Base-by-base conservation (phyloP, 2,329 filamentous ascomycete genomes). In the Nothophoma quercina region DNA sequence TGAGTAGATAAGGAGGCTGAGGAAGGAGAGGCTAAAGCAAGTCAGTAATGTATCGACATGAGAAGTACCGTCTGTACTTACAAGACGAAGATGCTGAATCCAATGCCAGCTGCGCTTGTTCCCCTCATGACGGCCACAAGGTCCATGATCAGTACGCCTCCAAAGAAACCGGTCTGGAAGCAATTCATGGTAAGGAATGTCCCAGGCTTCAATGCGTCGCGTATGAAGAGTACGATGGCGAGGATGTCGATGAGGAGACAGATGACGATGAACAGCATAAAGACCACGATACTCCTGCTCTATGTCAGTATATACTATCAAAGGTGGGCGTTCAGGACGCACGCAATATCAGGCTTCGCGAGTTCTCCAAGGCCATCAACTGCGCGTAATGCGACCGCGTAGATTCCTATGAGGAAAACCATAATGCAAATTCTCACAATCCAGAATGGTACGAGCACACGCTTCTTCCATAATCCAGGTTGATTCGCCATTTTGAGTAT, bases 1-100 rank as follows among this genome's bases (percentile, higher is more conserved):
- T 19, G 71, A 70, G 64, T 79, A 78, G 48, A 77, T 65, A 56
- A 78, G 68, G 51, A 76, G 70, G 33, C 63, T 67, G 40, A 77
- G 33, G 56, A 73, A 73, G 6, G 69, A 60, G 10, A 71, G 54
- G 45, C 74, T 77, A 34, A 7, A 7, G 51, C 15, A 32, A 23
- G 44, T 62, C 18, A 61, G 63, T 43, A 5, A 6, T 28, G 12
- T 3, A 9, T 42, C 15, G 25, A 5, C 16, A 25, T 7, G 9
- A 5, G n/a, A 3, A 6, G n/a, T 4, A 21, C 45, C 41, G 15
- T 40, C 5, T 7, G 18, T n/a, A 64, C 74, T 56, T 62, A 77
- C 75, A 77, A 70, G 35, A 76, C 59, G 33, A 74, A 63, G 30
- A 73, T 49, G 32, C 58, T 62, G 39, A 72, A 65, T 0, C 63